These are phyloP conservation scores for Leucoagaricus sp. DNA, from an alignment of 1,284 basidiomycete species.

Conservation along the genomic window DNA sequence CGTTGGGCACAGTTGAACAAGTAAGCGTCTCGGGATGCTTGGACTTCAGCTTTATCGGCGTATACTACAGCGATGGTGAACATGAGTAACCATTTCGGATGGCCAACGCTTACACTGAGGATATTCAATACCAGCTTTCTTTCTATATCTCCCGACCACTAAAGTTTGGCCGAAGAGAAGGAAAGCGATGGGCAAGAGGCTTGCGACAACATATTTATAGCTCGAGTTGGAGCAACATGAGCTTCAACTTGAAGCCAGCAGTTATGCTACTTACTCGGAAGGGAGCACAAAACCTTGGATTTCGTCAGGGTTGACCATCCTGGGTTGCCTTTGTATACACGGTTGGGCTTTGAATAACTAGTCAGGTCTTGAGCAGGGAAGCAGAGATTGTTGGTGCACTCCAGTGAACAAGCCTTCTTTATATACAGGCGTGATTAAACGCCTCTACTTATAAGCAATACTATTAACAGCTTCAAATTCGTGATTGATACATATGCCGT, in stretches of 20 bases:
- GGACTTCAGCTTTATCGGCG: slow-evolving; percentile 24
- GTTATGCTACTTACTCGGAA: slow-evolving; percentile 3
- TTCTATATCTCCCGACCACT: slow-evolving; percentile 36
- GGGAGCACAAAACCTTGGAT: background rate
- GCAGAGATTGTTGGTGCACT: too few relatives aligned
- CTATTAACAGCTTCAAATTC: too few relatives aligned
- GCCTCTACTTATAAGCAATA: too few relatives aligned
- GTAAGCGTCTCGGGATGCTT: slow-evolving; percentile 15
- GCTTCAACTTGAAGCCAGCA: background rate
- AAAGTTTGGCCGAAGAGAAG: slow-evolving; percentile 45
- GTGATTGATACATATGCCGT: background rate
- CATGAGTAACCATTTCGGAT: background rate
- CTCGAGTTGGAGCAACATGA: slow-evolving; percentile 26
- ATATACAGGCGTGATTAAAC: too few relatives aligned
- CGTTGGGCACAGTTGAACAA: slow-evolving; percentile 41
- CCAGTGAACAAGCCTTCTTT: too few relatives aligned
- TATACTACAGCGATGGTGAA: slow-evolving; percentile 26
- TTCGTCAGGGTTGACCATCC: background rate
- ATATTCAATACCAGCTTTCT: slow-evolving; percentile 48
- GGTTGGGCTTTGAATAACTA: too few relatives aligned
- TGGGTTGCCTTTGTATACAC: too few relatives aligned
- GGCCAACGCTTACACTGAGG: slow-evolving; percentile 43
- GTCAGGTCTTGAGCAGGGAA: too few relatives aligned
- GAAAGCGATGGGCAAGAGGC: slow-evolving; percentile 44
- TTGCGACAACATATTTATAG: slow-evolving; percentile 46